Conservation (phyloP, 257 asterid species). For the Euphrasia confusa region DNA sequence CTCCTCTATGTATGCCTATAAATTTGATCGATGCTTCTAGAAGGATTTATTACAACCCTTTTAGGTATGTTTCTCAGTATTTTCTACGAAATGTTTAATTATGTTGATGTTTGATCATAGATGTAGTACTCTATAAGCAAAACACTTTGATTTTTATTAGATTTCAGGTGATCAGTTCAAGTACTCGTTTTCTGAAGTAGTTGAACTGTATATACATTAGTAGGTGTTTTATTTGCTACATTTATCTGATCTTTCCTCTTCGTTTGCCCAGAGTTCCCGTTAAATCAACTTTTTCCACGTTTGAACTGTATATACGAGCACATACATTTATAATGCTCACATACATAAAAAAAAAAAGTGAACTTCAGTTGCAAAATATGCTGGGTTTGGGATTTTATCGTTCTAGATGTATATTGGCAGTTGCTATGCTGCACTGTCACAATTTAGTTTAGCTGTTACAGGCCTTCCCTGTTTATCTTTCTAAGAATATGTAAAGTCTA, state of each 20-base stretch:
- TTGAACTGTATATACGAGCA: no score
- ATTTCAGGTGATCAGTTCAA: background rate
- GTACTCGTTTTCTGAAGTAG: background rate
- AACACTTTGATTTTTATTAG: background rate
- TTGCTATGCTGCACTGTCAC: background rate
- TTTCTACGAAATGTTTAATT: conserved; percentile 21
- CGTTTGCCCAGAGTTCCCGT: background rate
- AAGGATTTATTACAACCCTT: conserved; percentile 81
- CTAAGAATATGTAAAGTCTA: background rate
- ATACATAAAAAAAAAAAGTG: background rate
- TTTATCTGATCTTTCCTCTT: background rate
- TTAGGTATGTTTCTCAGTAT: conserved; percentile 53
- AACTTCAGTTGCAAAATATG: background rate
- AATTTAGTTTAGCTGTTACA: conserved; percentile 10
- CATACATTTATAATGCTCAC: background rate
- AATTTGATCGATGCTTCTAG: conserved; percentile 58
- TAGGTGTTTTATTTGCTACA: background rate
- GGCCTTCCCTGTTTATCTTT: background rate
- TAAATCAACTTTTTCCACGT: no score
- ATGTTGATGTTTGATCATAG: conserved; percentile 13
- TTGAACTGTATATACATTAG: background rate
- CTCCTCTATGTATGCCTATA: conserved; percentile 82
- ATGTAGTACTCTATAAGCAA: conserved; percentile 9
- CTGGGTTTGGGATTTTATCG: background rate
- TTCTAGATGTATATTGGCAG: conserved; percentile 3